Evolutionary conservation across 73 alveolate species (phyloP), one percentile per base, ranked within the genome.

Genomic region (Paramecium octaurelia): DNA sequence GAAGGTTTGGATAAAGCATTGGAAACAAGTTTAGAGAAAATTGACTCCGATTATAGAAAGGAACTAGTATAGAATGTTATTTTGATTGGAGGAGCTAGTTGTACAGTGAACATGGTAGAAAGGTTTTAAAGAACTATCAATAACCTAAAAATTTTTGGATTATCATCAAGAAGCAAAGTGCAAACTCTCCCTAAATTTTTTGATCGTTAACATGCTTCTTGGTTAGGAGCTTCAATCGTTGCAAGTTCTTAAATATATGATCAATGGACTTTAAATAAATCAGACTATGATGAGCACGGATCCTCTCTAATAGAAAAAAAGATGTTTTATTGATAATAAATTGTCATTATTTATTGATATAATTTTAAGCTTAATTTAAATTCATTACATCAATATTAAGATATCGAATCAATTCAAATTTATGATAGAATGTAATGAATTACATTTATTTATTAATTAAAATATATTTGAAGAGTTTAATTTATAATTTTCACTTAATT

Each of bases 231-330:
- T 42, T 89, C 94, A 2, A 71, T 89, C 10, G 91, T 89, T 21
- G 91, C 92, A 58, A 70, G 92, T n/a, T 70, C 88, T 42, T 35
- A 58, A 46, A 71, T 59, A 14, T 89, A 59, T 48, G 94, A 89
- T 23, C 58, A 89, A 23, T 43, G 86, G 84, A 35, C 88, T 9
- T 59, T 89, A 68, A 71, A 84, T 89, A 89, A 89, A 83, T 46
- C 85, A 71, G 94, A 89, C 29, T 89, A 89, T 89, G 94, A 89
- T n/a, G 94, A 89, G 34, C 94, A 89, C 48, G 94, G 94, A 14
- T 58, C 94, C 29, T 38, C 88, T 16, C 71, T 89, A 23, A 89
- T 89, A 42, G 94, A 89, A 71, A 89, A 83, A 89, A 89, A 89
- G 54, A 83, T 89, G 64, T 73, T 89, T 69, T 89, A 70, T 73